phyloP scores from a whole-genome alignment of 2,329 filamentous ascomycete genomes.

The Rhinocladiella mackenziei region DNA sequence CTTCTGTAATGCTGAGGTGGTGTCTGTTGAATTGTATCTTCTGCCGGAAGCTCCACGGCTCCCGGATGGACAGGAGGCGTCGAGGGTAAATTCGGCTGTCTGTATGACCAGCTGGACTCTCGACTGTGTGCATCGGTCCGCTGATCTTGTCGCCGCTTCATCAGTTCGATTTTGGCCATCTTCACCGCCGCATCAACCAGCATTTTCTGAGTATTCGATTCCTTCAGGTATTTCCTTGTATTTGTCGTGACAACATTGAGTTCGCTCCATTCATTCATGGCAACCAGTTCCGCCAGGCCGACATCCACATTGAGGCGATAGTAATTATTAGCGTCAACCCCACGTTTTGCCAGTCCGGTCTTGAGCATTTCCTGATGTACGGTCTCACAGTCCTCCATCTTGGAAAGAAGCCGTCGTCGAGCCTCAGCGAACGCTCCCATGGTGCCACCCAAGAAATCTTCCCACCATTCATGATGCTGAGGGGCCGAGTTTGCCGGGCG shows the following conservation, averaged over 20 bases:
- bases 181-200: constrained; percentile 73
- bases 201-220: constrained; percentile 69
- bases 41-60: constrained; percentile 59
- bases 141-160: constrained; percentile 63
- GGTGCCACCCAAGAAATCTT: constrained; percentile 67
- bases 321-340: constrained; percentile 85
- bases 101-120: constrained; percentile 30
- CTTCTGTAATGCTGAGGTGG: constrained; percentile 30
- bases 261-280: constrained; percentile 97
- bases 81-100: constrained; percentile 32
- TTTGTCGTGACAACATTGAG: constrained; percentile 92
- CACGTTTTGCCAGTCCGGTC: constrained; percentile 70
- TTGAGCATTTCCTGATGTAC: constrained; percentile 83
- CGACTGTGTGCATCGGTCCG: constrained; percentile 33
- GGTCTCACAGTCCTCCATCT: constrained; percentile 92
- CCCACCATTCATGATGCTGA: constrained; percentile 77
- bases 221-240: constrained; percentile 76
- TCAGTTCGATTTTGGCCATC: constrained; percentile 75
- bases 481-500: constrained; percentile 68
- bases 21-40: constrained; percentile 38
- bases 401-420: constrained; percentile 73
- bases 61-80: constrained; percentile 39
- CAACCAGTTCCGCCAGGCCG: constrained; percentile 88
- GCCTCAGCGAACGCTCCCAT: constrained; percentile 91
- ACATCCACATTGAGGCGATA: constrained; percentile 96